A percentile compares a stretch with the other conserved stretches of the same genome.
These are phyloP conservation scores for Serendipita sp. DNA, from an alignment of 768 basidiomycete species.

Conservation along the genomic window DNA sequence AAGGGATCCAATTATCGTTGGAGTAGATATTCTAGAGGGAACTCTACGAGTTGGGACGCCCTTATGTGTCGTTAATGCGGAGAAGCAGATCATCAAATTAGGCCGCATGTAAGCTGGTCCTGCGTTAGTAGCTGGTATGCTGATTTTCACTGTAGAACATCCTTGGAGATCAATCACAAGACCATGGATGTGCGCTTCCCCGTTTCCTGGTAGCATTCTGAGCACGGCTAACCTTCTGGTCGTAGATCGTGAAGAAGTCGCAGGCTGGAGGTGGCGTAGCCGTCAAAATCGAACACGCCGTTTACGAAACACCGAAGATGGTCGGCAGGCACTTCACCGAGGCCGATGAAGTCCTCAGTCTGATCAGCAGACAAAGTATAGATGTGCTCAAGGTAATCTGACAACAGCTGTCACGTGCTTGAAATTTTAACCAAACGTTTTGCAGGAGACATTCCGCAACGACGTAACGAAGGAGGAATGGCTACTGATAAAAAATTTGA, in stretches of 20 bases:
- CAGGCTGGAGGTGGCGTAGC: conserved; percentile 95
- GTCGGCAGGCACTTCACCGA: conserved; percentile 94
- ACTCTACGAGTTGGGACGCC: conserved; percentile 84
- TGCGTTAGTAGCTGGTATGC: background rate
- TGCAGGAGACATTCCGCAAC: conserved; percentile 65
- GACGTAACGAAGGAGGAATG: conserved; percentile 87
- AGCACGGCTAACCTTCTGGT: background rate
- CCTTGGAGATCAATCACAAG: conserved; percentile 96
- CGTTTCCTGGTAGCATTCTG: background rate
- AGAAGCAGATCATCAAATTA: conserved; percentile 79
- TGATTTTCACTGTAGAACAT: conserved; percentile 42
- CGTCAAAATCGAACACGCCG: conserved; percentile 95
- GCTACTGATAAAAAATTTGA: conserved; percentile 77
- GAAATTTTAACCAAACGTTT: background rate
- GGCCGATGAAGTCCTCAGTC: conserved; percentile 83
- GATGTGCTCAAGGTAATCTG: conserved; percentile 78
- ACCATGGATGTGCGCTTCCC: conserved; percentile 44
- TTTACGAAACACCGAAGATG: conserved; percentile 89
- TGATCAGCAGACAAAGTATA: conserved; percentile 82
- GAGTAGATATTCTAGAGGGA: conserved; percentile 91
- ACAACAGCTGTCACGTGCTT: conserved; percentile 2
- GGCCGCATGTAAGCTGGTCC: conserved; percentile 68
- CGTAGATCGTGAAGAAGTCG: conserved; percentile 73
- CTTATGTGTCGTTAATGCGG: conserved; percentile 84
- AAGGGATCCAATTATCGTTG: conserved; percentile 92